These are phyloP conservation scores for Aspergillus pseudoviridinutans DNA, from an alignment of 2,329 filamentous ascomycete species.

Conservation along the genomic window DNA sequence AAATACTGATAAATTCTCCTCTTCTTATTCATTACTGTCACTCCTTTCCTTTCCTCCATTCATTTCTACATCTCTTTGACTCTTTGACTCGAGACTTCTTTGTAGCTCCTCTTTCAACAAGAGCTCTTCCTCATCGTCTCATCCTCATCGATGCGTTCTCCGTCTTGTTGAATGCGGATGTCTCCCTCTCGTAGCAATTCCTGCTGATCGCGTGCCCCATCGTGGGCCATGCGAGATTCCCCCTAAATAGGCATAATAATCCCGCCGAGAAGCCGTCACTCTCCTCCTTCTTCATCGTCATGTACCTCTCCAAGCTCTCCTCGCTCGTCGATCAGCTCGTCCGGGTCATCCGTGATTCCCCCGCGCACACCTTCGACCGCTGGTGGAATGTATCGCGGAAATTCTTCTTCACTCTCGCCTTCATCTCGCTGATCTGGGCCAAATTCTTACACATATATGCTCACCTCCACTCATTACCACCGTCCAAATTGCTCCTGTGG, in stretches of 20 bases:
- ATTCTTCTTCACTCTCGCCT: constrained; percentile 28
- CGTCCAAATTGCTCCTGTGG: constrained; percentile 21
- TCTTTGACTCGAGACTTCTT: not conserved
- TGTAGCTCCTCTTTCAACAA: not conserved
- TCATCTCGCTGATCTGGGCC: constrained; percentile 23
- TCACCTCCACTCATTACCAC: constrained; percentile 23
- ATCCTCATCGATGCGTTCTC: not conserved
- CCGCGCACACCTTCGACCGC: constrained; percentile 15
- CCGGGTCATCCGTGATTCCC: constrained; percentile 10
- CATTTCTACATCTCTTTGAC: not conserved
- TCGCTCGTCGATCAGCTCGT: not conserved
- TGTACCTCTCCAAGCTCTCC: constrained; percentile 1
- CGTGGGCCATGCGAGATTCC: constrained; percentile 2
- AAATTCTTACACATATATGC: constrained; percentile 27
- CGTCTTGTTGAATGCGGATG: not conserved
- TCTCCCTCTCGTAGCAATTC: not conserved
- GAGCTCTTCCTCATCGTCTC: not conserved
- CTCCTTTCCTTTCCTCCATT: not conserved
- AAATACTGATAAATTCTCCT: not conserved
- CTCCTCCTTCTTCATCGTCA: constrained; percentile 8
- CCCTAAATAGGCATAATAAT: not conserved
- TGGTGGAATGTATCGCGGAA: constrained; percentile 27
- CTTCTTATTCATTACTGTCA: no score
- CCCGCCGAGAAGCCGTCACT: not conserved
- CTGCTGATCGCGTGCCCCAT: not conserved